Base-by-base conservation (phyloP, 306 rosid species). In the Macrotyloma uniflorum region DNA sequence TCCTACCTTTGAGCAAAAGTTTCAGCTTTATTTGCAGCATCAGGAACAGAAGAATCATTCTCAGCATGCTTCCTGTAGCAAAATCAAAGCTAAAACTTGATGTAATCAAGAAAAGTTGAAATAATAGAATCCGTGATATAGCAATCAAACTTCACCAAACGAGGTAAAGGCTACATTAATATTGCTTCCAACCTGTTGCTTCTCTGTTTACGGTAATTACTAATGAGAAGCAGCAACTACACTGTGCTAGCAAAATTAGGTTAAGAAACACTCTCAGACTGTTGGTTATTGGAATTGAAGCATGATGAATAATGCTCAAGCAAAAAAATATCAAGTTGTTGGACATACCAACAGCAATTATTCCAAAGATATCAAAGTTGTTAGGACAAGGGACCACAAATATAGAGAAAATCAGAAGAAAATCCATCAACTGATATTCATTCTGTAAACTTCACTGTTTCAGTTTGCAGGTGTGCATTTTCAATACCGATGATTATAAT, bases 51-150 rank as follows among this genome's bases (percentile, higher is more conserved):
- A 45, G 89, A 40, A 88, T 95, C 98, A 82, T 47, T 78, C 88
- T 87, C 93, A 30, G 99, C 99, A 70, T 92, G 87, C 75, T 95
- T 83, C 91, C 98, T 92, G 86, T 13, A 68, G 49, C 70, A 65
- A 67, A n/a, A 71, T 42, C 0, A 79, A 45, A 50, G 30, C 6
- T 26, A 45, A 71, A 82, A 70, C 8, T 36, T 57, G 8, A 78
- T 49, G 46, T 22, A 74, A 66, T 40, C 12, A 61, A 82, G 69
- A 76, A 51, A 51, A 26, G n/a, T 42, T 12, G 28, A 69, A 22
- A 65, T 74, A 40, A 57, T 38, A 76, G 30, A 46, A 67, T 30
- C 69, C 66, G 64, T 38, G 24, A 64, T 18, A 30, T n/a, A 59
- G 57, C 38, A 58, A 22, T 42, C 36, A 47, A 54, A 78, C 26